These are phyloP conservation scores for Cutaneotrichosporon sp. DNA, from an alignment of 1,284 basidiomycete species.

Conservation along the genomic window DNA sequence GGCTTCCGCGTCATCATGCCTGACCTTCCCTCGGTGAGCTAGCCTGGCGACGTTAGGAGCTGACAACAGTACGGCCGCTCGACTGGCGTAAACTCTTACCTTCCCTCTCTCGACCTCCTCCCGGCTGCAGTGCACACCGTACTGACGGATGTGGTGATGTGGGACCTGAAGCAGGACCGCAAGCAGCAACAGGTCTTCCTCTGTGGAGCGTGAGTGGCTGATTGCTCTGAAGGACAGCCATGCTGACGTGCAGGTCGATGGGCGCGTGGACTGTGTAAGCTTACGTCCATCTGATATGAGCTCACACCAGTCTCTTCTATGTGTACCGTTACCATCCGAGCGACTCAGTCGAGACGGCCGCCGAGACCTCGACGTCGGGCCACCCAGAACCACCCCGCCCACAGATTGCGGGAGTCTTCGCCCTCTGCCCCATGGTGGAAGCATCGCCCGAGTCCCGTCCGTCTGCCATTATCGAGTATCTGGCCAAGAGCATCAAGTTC, in stretches of 20 bases:
- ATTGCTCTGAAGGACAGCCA: too few species aligned
- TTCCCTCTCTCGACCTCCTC: constrained; percentile 53
- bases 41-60: background rate
- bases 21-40: constrained; percentile 55
- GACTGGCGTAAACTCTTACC: constrained; percentile 55
- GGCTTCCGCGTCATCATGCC: constrained; percentile 57
- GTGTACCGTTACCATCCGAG: constrained; percentile 48
- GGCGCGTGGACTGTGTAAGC: constrained; percentile 37
- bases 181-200: constrained; percentile 52
- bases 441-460: constrained; percentile 54
- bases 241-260: constrained; percentile 32
- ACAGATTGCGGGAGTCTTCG: constrained; percentile 53
- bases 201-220: constrained; percentile 50
- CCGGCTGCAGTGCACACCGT: constrained; percentile 55
- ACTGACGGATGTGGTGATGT: constrained; percentile 52
- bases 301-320: constrained; percentile 40
- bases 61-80: constrained; percentile 51
- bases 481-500: constrained; percentile 49
- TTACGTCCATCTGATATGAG: background rate
- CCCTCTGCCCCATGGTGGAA: constrained; percentile 55
- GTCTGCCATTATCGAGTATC: constrained; percentile 43
- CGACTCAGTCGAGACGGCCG: constrained; percentile 25
- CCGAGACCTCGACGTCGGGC: constrained; percentile 5
- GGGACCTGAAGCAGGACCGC: constrained; percentile 38
- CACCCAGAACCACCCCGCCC: constrained; percentile 22